Conservation (phyloP, 83 land plant genomes). For the Picea abies region DNA sequence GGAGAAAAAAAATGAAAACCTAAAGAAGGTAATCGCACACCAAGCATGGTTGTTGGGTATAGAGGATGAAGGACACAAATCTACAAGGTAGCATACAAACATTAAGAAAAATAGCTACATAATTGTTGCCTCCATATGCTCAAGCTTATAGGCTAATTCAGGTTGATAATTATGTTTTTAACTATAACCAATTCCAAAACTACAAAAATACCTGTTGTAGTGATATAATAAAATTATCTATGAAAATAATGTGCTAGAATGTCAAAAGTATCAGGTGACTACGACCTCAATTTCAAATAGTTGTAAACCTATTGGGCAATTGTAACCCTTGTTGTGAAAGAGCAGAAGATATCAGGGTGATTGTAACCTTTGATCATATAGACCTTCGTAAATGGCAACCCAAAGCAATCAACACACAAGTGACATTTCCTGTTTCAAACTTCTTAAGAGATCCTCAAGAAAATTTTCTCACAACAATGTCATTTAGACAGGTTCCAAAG, state of each 20-base stretch:
- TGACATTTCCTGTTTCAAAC: no score
- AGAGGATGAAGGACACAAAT: conserved; percentile 72
- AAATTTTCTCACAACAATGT: no score
- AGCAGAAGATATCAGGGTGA: background rate
- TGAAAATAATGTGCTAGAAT: no score
- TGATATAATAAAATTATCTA: conserved; percentile 60
- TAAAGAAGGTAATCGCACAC: conserved; percentile 77
- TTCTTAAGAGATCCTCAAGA: no score
- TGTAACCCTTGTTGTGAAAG: no score
- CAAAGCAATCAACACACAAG: no score
- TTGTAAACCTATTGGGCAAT: no score
- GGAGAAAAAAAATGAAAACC: conserved; percentile 93
- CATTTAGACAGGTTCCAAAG: no score
- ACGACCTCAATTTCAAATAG: no score
- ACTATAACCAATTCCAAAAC: background rate
- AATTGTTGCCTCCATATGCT: background rate
- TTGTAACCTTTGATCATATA: conserved; percentile 25
- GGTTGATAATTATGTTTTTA: conserved; percentile 9
- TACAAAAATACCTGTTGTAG: conserved; percentile 74
- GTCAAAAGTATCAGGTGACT: no score
- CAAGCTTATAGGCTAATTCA: background rate
- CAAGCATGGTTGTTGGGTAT: conserved; percentile 80
- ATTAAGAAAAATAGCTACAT: background rate
- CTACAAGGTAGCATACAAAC: conserved; percentile 31
- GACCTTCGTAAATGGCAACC: no score